phyloP scores from a whole-genome alignment of 371 early-diverging fungal genomes.

The Mucor mucedo region DNA sequence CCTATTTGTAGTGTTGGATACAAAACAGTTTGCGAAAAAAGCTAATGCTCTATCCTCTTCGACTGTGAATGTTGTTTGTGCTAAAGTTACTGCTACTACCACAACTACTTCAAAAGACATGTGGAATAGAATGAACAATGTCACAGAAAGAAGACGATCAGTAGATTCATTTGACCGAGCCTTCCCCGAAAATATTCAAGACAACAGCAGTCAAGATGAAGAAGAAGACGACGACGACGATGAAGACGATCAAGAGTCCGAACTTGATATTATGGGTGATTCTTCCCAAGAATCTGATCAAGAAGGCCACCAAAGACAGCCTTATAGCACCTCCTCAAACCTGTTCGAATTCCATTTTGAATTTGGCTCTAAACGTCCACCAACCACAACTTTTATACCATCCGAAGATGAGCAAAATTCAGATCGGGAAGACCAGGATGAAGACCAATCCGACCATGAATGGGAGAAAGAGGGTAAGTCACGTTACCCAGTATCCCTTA shows the following conservation, averaged over 20 bases:
- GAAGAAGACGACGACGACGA: slow-evolving; percentile 15
- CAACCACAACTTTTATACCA: slow-evolving; percentile 9
- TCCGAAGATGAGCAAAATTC: slow-evolving; percentile 9
- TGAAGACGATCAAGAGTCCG: slow-evolving; percentile 10
- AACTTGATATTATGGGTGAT: slow-evolving; percentile 13
- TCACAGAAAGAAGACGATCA: slow-evolving; percentile 12
- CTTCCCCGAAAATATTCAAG: slow-evolving; percentile 5
- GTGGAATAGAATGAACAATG: slow-evolving; percentile 38
- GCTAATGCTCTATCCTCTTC: slow-evolving; percentile 26
- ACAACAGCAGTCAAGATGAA: slow-evolving; percentile 15
- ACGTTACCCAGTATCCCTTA: not conserved
- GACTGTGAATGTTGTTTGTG: slow-evolving; percentile 38
- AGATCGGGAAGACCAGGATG: slow-evolving; percentile 10
- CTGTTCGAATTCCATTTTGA: slow-evolving; percentile 35
- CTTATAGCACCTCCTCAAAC: slow-evolving; percentile 1
- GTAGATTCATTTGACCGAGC: slow-evolving; percentile 17
- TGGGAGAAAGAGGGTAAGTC: slow-evolving; percentile 3
- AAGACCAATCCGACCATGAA: not conserved
- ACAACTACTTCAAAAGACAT: slow-evolving; percentile 27
- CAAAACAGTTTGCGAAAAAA: slow-evolving; percentile 21
- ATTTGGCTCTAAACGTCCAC: slow-evolving; percentile 35
- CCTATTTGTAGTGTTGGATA: slow-evolving; percentile 21
- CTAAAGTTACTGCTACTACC: slow-evolving; percentile 28
- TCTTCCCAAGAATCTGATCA: not conserved
- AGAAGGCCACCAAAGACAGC: not conserved